Base-by-base conservation (phyloP, 495 filamentous ascomycete species). In the Geoglossum glabrum region DNA sequence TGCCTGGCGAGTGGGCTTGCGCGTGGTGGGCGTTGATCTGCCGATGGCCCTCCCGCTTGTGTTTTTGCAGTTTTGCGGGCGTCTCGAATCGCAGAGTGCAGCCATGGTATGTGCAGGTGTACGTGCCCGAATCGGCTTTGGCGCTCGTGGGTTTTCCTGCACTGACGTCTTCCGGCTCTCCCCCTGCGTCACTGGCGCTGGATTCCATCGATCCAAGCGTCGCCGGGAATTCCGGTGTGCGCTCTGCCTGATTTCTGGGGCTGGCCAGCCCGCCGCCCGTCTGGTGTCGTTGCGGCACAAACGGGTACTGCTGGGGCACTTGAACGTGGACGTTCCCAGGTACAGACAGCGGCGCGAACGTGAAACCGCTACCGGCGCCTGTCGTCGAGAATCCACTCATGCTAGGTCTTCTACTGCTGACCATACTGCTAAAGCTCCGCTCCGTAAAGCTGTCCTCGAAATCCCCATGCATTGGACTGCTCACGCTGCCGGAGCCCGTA, bases 21-120 rank as follows among this genome's bases (percentile, higher is more conserved):
- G 33, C 23, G 28, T 59, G 36, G 17, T 43, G 56, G 11, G 19
- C 10, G 23, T 34, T 47, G 4, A 74, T 71, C 62, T 86, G 82
- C 33, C 93, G 81, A 67, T 98, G 92, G 1, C 80, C 86, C 66
- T 98, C 93, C 23, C 88, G 84, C 73, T 95, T 95, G 74, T 98
- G 92, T 69, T 89, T 90, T 67, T 96, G 87, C 26, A 98, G 78
- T 66, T 88, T 83, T 26, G 79, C 76, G 11, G 87, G 84, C 7
- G 86, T 85, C 58, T 93, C 85, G 65, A 98, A 98, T 57, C 92
- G 86, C 57, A 79, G 76, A 0, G 83, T 82, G 67, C 92, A 98
- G 51, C 87, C 86, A 67, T 90, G 87, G 63, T 95, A 93, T 15
- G 87, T 93, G 69, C 93, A 98, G 21, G 87, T 89, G 74, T 96